phyloP scores from a whole-genome alignment of 1,139 yeast genomes.

The Yamadazyma dushanensis region DNA sequence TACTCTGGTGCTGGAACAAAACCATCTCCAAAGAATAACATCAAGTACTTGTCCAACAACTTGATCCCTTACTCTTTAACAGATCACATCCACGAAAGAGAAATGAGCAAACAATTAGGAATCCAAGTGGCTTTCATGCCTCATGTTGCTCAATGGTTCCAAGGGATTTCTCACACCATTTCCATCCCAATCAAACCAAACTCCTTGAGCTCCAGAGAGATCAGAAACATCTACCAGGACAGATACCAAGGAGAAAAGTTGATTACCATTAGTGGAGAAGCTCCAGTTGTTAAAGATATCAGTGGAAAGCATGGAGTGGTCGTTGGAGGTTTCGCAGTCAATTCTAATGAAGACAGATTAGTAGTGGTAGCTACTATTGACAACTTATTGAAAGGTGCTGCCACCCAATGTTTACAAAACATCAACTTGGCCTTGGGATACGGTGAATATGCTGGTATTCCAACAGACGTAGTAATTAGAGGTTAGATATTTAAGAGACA shows the following conservation, averaged over 20 bases:
- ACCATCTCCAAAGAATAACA: conserved; percentile 94
- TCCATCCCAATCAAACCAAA: conserved; percentile 78
- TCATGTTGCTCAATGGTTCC: conserved; percentile 99
- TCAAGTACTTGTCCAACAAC: conserved; percentile 70
- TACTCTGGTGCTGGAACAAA: conserved; percentile 99
- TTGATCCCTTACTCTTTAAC: conserved; percentile 94
- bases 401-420: conserved; percentile 96
- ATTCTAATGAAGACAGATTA: conserved; percentile 83
- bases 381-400: conserved; percentile 95
- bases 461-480: conserved; percentile 54
- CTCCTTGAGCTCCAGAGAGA: conserved; percentile 74
- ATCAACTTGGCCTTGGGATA: conserved; percentile 87
- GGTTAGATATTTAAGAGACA: conserved; percentile 28
- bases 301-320: conserved; percentile 93
- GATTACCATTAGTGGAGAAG: conserved; percentile 81
- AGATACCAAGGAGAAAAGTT: conserved; percentile 86
- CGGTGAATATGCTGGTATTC: conserved; percentile 94
- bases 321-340: conserved; percentile 94
- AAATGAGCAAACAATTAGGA: conserved; percentile 80
- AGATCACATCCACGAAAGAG: conserved; percentile 94
- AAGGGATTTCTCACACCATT: conserved; percentile 92
- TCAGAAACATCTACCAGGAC: conserved; percentile 83
- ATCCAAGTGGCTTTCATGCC: conserved; percentile 86
- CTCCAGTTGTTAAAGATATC: conserved; percentile 89
- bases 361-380: conserved; percentile 95